These are phyloP conservation scores for Tolypocladium cylindrosporum DNA, from an alignment of 2,329 filamentous ascomycete species.

Conservation along the genomic window DNA sequence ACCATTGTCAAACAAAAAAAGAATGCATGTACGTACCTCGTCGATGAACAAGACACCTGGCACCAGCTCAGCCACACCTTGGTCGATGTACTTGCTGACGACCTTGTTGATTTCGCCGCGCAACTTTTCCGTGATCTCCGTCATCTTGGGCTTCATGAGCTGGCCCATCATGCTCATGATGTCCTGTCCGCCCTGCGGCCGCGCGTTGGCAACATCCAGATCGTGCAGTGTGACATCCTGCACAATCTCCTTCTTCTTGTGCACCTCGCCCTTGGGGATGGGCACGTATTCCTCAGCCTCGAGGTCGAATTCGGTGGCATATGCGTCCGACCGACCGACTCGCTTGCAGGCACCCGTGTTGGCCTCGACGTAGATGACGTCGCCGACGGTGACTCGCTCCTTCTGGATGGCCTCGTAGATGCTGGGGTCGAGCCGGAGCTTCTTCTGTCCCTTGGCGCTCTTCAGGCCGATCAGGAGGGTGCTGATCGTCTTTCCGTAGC, in stretches of 20 bases:
- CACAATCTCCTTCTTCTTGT: slow-evolving; percentile 99
- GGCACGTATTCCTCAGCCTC: slow-evolving; percentile 99
- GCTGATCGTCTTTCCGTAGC: slow-evolving; percentile 95
- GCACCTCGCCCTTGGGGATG: slow-evolving; percentile 95
- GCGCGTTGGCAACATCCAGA: slow-evolving; percentile 87
- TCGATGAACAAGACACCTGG: slow-evolving; percentile 97
- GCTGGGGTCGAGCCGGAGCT: slow-evolving; percentile 89
- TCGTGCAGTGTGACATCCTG: slow-evolving; percentile 98
- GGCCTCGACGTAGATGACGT: slow-evolving; percentile 98
- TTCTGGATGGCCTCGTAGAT: slow-evolving; percentile 99
- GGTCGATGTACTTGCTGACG: slow-evolving; percentile 97
- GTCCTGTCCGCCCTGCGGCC: slow-evolving; percentile 94
- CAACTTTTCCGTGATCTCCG: slow-evolving; percentile 97
- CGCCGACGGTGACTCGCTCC: slow-evolving; percentile 88
- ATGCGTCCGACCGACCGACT: slow-evolving; percentile 90
- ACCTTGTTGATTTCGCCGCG: slow-evolving; percentile 97
- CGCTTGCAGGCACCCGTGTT: slow-evolving; percentile 98
- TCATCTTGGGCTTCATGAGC: slow-evolving; percentile 99
- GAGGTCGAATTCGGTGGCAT: slow-evolving; percentile 95
- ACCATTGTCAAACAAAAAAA: not conserved
- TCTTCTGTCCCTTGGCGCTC: slow-evolving; percentile 94
- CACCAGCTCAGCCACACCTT: slow-evolving; percentile 95
- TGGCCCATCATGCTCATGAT: slow-evolving; percentile 99
- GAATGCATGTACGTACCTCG: slow-evolving; percentile 51
- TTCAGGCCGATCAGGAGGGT: slow-evolving; percentile 91